Conservation (phyloP, 441 rosid genomes). For the Gossypium lobatum region DNA sequence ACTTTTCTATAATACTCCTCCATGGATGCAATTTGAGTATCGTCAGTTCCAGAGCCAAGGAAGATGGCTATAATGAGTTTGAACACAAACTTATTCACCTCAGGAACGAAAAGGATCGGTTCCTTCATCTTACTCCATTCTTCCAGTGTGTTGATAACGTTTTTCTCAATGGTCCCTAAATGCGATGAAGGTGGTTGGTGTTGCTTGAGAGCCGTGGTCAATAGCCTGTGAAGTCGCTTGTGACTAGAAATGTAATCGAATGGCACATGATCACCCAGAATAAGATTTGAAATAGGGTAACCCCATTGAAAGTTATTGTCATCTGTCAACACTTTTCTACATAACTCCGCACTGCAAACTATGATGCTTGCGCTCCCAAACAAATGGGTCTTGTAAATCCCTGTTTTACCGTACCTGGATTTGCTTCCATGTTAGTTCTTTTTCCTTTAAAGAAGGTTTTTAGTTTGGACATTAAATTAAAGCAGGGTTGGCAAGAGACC, state of each 20-base stretch:
- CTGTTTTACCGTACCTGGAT: slow-evolving; percentile 6
- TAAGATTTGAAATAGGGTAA: slow-evolving; percentile 7
- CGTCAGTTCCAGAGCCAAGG: background rate
- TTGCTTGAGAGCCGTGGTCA: slow-evolving; percentile 2
- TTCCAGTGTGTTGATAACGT: slow-evolving; percentile 16
- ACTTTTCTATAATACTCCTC: background rate
- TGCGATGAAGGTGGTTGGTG: slow-evolving; percentile 17
- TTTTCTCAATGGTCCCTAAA: slow-evolving; percentile 16
- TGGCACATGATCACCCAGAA: no score
- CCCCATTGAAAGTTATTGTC: slow-evolving; percentile 19
- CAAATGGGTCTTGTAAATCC: slow-evolving; percentile 18
- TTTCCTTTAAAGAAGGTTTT: no score
- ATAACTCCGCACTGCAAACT: slow-evolving; percentile 21
- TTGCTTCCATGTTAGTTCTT: no score
- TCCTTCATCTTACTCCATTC: slow-evolving; percentile 19
- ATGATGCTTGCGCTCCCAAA: slow-evolving; percentile 19
- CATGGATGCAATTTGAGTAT: background rate
- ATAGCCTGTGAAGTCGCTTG: slow-evolving; percentile 17
- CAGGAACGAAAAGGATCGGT: slow-evolving; percentile 15
- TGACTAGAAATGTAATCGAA: slow-evolving; percentile 16
- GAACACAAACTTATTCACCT: slow-evolving; percentile 4
- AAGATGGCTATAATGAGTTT: background rate
- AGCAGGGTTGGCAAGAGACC: slow-evolving; percentile 3
- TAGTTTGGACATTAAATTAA: background rate
- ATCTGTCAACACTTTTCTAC: slow-evolving; percentile 14